A percentile compares a stretch with the other conserved stretches of the same genome.
phyloP scores from a whole-genome alignment of 2,329 filamentous ascomycete species.

The Fusarium nelsonii region DNA sequence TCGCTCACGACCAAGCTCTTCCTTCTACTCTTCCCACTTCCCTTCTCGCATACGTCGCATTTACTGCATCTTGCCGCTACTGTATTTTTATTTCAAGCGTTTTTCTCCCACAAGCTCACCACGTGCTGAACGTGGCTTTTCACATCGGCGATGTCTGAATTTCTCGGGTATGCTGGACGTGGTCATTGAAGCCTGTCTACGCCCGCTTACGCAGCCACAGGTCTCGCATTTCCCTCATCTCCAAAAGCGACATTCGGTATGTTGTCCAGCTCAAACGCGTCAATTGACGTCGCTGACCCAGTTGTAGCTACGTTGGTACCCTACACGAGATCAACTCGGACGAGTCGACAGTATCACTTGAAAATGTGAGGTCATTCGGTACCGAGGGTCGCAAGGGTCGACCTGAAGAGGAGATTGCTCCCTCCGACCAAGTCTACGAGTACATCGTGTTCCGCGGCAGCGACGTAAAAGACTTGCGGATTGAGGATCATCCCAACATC shows the following conservation, averaged over 20 bases:
- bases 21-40: constrained; percentile 29
- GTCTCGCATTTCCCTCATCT: constrained; percentile 95
- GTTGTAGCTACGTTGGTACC: constrained; percentile 87
- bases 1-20: constrained; percentile 20
- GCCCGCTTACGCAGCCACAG: constrained; percentile 62
- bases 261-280: constrained; percentile 49
- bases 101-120: constrained; percentile 49
- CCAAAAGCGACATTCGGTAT: constrained; percentile 96
- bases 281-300: constrained; percentile 51
- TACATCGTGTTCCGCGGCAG: constrained; percentile 99
- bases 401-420: constrained; percentile 83
- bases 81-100: constrained; percentile 41
- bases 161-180: constrained; percentile 64
- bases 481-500: constrained; percentile 83
- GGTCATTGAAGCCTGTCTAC: constrained; percentile 47
- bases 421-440: constrained; percentile 92
- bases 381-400: constrained; percentile 89
- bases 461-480: constrained; percentile 97
- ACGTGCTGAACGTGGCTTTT: constrained; percentile 58
- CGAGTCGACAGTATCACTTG: constrained; percentile 94
- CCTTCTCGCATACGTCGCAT: constrained; percentile 28
- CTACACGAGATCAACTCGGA: constrained; percentile 99
- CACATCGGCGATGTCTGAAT: constrained; percentile 67
- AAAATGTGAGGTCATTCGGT: constrained; percentile 94
- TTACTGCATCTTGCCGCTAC: constrained; percentile 37